Conservation (phyloP, 352 stramenopile species). For the Phytophthora pisi region DNA sequence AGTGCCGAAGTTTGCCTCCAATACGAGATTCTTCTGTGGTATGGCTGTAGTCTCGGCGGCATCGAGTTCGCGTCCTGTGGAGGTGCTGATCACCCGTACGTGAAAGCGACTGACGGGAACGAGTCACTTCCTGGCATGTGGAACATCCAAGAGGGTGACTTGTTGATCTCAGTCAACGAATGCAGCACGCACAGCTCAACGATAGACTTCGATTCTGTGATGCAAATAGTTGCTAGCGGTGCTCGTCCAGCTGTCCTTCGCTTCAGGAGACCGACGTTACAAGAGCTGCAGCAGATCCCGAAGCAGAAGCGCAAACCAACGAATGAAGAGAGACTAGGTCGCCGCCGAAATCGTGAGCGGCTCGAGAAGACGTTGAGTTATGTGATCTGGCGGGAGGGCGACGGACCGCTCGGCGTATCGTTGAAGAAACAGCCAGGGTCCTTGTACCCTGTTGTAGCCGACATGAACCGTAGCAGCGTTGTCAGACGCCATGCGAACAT, state of each 20-base stretch:
- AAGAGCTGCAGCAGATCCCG: constrained; percentile 40
- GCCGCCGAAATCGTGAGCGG: constrained; percentile 43
- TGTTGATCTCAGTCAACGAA: constrained; percentile 58
- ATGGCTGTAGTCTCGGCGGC: constrained; percentile 45
- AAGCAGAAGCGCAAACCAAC: constrained; percentile 28
- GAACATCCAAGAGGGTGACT: constrained; percentile 58
- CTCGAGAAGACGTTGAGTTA: constrained; percentile 62
- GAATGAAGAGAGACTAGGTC: constrained; percentile 17
- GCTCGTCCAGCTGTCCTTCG: constrained; percentile 60
- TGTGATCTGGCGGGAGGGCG: constrained; percentile 63
- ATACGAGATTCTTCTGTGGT: constrained; percentile 62
- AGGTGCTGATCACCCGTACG: constrained; percentile 45
- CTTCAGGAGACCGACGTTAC: constrained; percentile 43
- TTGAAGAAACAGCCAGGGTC: constrained; percentile 46
- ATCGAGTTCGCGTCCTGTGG: constrained; percentile 46
- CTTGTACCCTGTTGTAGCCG: constrained; percentile 51
- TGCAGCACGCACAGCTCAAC: constrained; percentile 37
- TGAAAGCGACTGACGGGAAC: constrained; percentile 51
- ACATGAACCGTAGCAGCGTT: constrained; percentile 47
- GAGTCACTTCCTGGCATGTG: constrained; percentile 67
- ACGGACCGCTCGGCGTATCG: constrained; percentile 51
- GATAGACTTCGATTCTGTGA: constrained; percentile 45
- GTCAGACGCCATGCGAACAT: constrained; percentile 36
- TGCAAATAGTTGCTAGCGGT: constrained; percentile 52
- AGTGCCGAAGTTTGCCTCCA: constrained; percentile 20